A percentile compares a stretch with the other conserved stretches of the same genome.
These are phyloP conservation scores for Globisporangium echinulatum DNA, from an alignment of 352 stramenopile genomes.

Conservation along the genomic window DNA sequence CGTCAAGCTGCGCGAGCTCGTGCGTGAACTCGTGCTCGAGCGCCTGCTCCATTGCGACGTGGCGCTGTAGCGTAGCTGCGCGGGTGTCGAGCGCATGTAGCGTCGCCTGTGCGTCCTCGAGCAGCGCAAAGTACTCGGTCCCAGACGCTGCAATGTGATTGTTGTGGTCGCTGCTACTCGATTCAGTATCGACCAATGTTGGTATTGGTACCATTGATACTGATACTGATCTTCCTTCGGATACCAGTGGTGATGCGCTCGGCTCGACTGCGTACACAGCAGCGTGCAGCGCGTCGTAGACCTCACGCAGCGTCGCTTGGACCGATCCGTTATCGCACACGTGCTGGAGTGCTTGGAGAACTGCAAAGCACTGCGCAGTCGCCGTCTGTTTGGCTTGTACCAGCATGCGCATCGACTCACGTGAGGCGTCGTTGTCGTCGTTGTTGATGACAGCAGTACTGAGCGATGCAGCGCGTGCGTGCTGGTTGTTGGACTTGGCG, in stretches of 20 bases:
- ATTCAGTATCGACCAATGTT: not conserved
- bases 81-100: slow-evolving; percentile 9
- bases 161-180: not conserved
- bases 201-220: too few species aligned
- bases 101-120: slow-evolving; percentile 11
- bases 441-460: too few species aligned
- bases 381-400: slow-evolving; percentile 9
- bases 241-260: too few species aligned
- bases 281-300: slow-evolving; percentile 13
- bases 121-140: slow-evolving; percentile 21
- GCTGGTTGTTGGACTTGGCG: slow-evolving; percentile 4
- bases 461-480: not conserved
- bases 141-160: not conserved
- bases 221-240: too few species aligned
- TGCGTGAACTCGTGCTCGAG: slow-evolving; percentile 30
- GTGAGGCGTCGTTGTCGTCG: too few species aligned
- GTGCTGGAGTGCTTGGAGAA: slow-evolving; percentile 22
- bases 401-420: not conserved
- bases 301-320: slow-evolving; percentile 26
- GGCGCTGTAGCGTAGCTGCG: slow-evolving; percentile 17
- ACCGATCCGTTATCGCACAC: slow-evolving; percentile 10
- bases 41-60: slow-evolving; percentile 41
- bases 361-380: slow-evolving; percentile 29
- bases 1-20: slow-evolving; percentile 27
- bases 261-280: slow-evolving; percentile 14